Evolutionary conservation across 2,329 filamentous ascomycete genomes (phyloP).

Genomic region (Calonectria leucothoes): DNA sequence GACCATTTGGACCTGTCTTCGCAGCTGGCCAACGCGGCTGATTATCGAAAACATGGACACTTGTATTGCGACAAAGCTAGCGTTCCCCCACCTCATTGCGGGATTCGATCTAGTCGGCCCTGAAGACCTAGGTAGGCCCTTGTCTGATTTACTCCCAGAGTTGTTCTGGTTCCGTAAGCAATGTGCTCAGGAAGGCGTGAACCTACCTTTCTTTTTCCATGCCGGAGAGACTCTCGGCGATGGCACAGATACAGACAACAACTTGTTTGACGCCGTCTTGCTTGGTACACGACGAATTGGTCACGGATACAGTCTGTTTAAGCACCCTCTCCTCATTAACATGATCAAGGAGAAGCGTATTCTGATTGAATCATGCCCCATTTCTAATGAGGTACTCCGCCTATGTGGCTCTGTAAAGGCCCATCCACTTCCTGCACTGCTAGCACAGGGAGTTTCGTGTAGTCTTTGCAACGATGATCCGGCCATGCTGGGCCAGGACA

Average conservation of each 20-base stretch:
- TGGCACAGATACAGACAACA: slow-evolving; percentile 79
- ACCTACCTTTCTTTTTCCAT: slow-evolving; percentile 96
- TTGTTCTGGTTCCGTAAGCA: slow-evolving; percentile 94
- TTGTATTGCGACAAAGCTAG: slow-evolving; percentile 84
- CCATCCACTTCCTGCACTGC: slow-evolving; percentile 84
- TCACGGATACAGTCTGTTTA: slow-evolving; percentile 88
- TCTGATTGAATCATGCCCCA: slow-evolving; percentile 89
- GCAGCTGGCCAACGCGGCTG: slow-evolving; percentile 70
- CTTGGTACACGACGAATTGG: slow-evolving; percentile 91
- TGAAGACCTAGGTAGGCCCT: slow-evolving; percentile 82
- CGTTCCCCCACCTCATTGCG: slow-evolving; percentile 82
- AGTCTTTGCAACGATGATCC: slow-evolving; percentile 92
- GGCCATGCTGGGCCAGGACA: slow-evolving; percentile 86
- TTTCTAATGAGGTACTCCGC: slow-evolving; percentile 88
- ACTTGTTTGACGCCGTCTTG: slow-evolving; percentile 89
- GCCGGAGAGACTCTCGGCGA: slow-evolving; percentile 87
- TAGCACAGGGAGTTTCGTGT: slow-evolving; percentile 86
- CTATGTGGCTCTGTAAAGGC: slow-evolving; percentile 80
- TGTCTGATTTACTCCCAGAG: slow-evolving; percentile 82
- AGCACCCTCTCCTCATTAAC: slow-evolving; percentile 89
- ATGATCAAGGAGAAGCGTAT: slow-evolving; percentile 91
- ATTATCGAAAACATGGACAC: slow-evolving; percentile 87
- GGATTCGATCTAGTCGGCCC: slow-evolving; percentile 93
- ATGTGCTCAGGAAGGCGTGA: slow-evolving; percentile 80
- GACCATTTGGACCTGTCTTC: slow-evolving; percentile 85